Base-by-base conservation (phyloP, 495 filamentous ascomycete species). In the Xylona heveae region DNA sequence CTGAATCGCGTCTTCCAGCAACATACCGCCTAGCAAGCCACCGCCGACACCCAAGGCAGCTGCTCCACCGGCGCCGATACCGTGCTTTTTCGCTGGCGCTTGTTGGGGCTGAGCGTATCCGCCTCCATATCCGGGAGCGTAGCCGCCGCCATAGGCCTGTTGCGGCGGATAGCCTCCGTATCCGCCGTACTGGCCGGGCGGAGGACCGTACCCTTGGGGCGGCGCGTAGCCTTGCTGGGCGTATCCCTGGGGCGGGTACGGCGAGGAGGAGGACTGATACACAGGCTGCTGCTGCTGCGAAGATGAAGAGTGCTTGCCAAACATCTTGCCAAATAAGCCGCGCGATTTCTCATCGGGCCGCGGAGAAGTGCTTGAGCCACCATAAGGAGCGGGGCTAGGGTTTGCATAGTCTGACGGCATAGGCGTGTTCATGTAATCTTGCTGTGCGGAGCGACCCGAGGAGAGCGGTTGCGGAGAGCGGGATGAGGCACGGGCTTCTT, bases 41-140 rank as follows among this genome's bases (percentile, higher is more conserved):
- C 71, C 80, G 28, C 78, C 80, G 6, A 79, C 44, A 48, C 80
- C 80, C 37, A 85, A 50, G 12, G 78, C 80, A 6, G 74, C 76
- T 17, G 66, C 77, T 28, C 77, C 77, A 1, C 57, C 66, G 26
- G 57, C 57, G 14, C 75, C 78, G 58, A 80, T 60, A 20, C 42
- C 44, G 3, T 28, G 22, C 19, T 39, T 43, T 27, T 33, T 46
- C 3, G 43, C 48, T 28, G 48, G 58, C 24, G 42, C 51, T 33
- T 52, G 51, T 39, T 49, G 43, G 19, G 30, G 43, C 21, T 32
- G 33, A 23, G 38, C 37, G 38, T 53, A 52, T 6, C 55, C 55
- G 21, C 50, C 51, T 4, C 47, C 43, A 25, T 37, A 37, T 1
- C 38, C 42, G 16, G 33, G 7, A 39, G 19, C 1, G 40, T 24